Evolutionary conservation across 768 basidiomycete species (phyloP).

Genomic region (Auriscalpium vulgare): DNA sequence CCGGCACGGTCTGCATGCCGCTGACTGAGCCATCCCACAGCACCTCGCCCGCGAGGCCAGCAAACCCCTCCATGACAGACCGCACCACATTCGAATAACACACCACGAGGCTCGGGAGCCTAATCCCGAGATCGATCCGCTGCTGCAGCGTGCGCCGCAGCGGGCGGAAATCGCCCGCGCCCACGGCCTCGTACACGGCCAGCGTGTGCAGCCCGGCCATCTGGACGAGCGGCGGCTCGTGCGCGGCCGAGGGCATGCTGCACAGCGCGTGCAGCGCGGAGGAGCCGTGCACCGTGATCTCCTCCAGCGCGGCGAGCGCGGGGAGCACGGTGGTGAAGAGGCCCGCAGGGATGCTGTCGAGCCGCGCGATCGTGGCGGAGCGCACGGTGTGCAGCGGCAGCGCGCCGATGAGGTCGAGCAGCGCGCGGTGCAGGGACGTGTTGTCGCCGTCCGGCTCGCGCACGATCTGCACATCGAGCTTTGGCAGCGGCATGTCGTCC

Average conservation of each 20-base stretch:
- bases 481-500: slow-evolving; percentile 1
- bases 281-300: slow-evolving; percentile 14
- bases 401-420: slow-evolving; percentile 4
- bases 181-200: slow-evolving; percentile 8
- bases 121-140: background rate
- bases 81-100: slow-evolving; percentile 13
- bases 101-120: slow-evolving; percentile 8
- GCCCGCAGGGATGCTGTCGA: slow-evolving; percentile 2
- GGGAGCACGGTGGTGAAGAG: slow-evolving; percentile 6
- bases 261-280: slow-evolving; percentile 10
- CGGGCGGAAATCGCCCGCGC: background rate
- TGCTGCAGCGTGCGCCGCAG: slow-evolving; percentile 6
- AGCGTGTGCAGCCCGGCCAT: slow-evolving; percentile 6
- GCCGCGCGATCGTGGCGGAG: slow-evolving; percentile 11
- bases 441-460: slow-evolving; percentile 11
- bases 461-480: slow-evolving; percentile 11
- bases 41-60: slow-evolving; percentile 3
- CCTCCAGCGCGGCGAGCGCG: slow-evolving; percentile 6
- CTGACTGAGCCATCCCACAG: slow-evolving; percentile 14
- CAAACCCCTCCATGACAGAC: slow-evolving; percentile 13
- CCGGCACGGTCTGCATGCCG: slow-evolving; percentile 6
- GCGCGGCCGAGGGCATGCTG: background rate
- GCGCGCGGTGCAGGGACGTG: slow-evolving; percentile 4
- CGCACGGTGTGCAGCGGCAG: slow-evolving; percentile 11
- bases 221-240: slow-evolving; percentile 1